Evolutionary conservation across 164 flowering plant species (phyloP).

Genomic region (Taxillus chinensis): DNA sequence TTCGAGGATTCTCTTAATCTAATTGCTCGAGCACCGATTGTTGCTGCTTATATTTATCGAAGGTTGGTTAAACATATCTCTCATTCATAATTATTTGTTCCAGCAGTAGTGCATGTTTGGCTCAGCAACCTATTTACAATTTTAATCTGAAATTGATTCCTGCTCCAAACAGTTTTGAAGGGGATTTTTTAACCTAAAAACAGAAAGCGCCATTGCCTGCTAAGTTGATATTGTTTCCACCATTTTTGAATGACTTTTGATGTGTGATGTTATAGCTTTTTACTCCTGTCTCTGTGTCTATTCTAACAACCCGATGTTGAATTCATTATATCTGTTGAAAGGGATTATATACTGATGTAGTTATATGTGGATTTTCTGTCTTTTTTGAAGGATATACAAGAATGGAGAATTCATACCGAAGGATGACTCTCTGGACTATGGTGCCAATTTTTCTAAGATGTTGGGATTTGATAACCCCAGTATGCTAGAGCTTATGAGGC

Average conservation of each 20-base stretch:
- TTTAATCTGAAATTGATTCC: no score
- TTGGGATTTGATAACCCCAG: slow-evolving; percentile 81
- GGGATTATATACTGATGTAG: neutral
- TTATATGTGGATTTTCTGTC: neutral
- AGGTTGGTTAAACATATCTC: slow-evolving; percentile 38
- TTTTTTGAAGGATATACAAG: slow-evolving; percentile 62
- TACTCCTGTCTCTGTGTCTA: no score
- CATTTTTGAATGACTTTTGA: no score
- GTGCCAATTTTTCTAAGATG: slow-evolving; percentile 93
- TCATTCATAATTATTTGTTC: neutral
- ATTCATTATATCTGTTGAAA: neutral
- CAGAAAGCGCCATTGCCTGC: no score
- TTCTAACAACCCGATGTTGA: no score
- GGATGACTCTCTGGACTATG: slow-evolving; percentile 82
- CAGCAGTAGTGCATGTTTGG: no score
- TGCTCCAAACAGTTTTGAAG: no score
- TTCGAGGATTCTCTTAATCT: slow-evolving; percentile 82
- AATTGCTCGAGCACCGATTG: slow-evolving; percentile 84
- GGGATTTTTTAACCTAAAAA: no score
- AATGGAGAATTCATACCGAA: slow-evolving; percentile 53
- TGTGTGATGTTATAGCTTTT: no score
- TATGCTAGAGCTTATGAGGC: slow-evolving; percentile 97
- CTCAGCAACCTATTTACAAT: no score
- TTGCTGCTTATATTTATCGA: slow-evolving; percentile 85
- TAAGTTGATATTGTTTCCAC: no score